Evolutionary conservation across 2,329 filamentous ascomycete genomes (phyloP), one percentile per base, ranked within the genome.

Genomic region (Colletotrichum chrysophilum): DNA sequence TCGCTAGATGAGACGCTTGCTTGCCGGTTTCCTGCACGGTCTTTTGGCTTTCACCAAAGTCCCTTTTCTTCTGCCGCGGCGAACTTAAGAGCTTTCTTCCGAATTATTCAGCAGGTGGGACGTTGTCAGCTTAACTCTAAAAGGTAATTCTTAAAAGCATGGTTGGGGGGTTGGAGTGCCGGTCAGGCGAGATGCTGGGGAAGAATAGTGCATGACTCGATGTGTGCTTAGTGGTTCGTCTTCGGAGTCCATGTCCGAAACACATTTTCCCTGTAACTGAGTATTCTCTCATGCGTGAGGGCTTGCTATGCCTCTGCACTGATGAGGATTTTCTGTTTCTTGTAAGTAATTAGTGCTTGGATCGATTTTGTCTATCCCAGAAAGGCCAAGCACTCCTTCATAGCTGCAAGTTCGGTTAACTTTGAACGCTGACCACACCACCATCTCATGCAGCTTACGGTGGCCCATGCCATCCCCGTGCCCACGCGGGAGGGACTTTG

Each of bases 221-320:
- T 52, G 43, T 7, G 30, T 52, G 43, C 43, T 52, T 7, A 48
- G 43, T 21, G 43, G 38, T 43, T 43, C 38, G 9, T 43, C 38
- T 21, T 48, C 43, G 43, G 43, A 48, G 43, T 48, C n/a, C 43
- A 48, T 1, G 18, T 21, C 43, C n/a, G 43, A 1, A 48, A 21
- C 0, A 48, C n/a, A n/a, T 0, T 12, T 48, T 48, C 43, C 0
- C 0, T 21, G 43, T 0, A 48, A n/a, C n/a, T 21, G n/a, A 0
- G 9, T 21, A 2, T 48, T 48, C 18, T 21, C 43, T 48, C 43
- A 48, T 7, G 43, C 43, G 0, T 10, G 10, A 0, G 43, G 6
- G 18, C n/a, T 48, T 48, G 43, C 10, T 21, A n/a, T 0, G 0
- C 43, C 43, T 52, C 43, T 48, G 10, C 16, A 8, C 36, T 18